These are phyloP conservation scores for Salvia splendens DNA, from an alignment of 257 asterid genomes.

Conservation along the genomic window DNA sequence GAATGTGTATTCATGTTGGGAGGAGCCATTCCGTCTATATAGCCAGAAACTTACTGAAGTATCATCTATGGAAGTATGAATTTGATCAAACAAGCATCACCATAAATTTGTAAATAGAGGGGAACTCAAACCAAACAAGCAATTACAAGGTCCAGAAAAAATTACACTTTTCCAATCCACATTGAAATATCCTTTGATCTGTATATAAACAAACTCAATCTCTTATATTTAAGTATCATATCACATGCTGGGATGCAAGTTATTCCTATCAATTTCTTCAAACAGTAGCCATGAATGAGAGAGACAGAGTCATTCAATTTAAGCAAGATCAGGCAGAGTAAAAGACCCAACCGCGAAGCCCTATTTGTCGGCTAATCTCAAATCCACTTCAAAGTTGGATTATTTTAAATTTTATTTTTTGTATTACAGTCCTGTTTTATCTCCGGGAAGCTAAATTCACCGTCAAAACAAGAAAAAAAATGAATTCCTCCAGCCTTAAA, in stretches of 20 bases:
- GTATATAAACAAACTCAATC: neutral
- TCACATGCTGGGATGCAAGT: neutral
- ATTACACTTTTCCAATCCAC: neutral
- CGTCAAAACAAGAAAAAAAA: too few species aligned
- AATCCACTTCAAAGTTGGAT: too few species aligned
- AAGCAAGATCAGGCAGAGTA: too few species aligned
- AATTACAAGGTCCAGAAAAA: neutral
- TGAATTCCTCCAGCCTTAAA: too few species aligned
- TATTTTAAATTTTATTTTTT: too few species aligned
- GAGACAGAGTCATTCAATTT: too few species aligned
- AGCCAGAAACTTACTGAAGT: neutral
- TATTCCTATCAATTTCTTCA: too few species aligned
- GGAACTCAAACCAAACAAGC: constrained; percentile 4
- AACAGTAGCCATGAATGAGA: too few species aligned
- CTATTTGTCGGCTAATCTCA: too few species aligned
- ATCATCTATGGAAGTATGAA: neutral
- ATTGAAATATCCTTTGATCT: neutral
- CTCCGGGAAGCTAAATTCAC: too few species aligned
- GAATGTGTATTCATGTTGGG: neutral
- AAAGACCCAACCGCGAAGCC: too few species aligned
- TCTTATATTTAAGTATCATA: neutral
- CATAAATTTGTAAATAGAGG: neutral
- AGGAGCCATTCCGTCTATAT: neutral
- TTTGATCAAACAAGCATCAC: neutral
- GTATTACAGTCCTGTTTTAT: too few species aligned